Conservation (phyloP, 495 filamentous ascomycete species). For the Aspergillus steynii region DNA sequence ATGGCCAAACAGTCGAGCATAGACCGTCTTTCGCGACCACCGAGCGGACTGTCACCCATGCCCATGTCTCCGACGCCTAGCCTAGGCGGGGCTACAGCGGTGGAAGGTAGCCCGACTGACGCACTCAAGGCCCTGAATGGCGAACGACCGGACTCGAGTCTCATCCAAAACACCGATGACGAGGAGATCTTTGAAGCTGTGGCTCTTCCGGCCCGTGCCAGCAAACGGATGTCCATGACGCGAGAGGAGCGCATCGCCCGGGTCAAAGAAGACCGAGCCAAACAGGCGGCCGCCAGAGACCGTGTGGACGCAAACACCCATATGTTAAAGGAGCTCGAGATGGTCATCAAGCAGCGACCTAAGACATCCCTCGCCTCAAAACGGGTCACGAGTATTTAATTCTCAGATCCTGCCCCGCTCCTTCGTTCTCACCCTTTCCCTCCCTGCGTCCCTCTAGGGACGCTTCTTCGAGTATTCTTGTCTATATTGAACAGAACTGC, state of each 20-base stretch:
- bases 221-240: slow-evolving; percentile 69
- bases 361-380: slow-evolving; percentile 33
- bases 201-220: slow-evolving; percentile 59
- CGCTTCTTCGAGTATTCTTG: slow-evolving; percentile 1
- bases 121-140: slow-evolving; percentile 76
- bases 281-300: slow-evolving; percentile 65
- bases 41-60: slow-evolving; percentile 61
- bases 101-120: slow-evolving; percentile 76
- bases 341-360: slow-evolving; percentile 78
- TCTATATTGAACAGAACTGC: slow-evolving; percentile 10
- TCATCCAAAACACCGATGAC: slow-evolving; percentile 42
- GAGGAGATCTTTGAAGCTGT: slow-evolving; percentile 93
- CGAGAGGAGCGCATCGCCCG: slow-evolving; percentile 85
- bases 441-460: slow-evolving; percentile 4
- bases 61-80: slow-evolving; percentile 80
- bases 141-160: slow-evolving; percentile 42
- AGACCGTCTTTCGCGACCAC: slow-evolving; percentile 67
- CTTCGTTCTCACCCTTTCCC: slow-evolving; percentile 4
- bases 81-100: slow-evolving; percentile 79
- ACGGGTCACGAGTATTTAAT: slow-evolving; percentile 52
- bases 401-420: slow-evolving; percentile 1
- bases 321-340: slow-evolving; percentile 90
- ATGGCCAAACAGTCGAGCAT: slow-evolving; percentile 55
- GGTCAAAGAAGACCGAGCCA: slow-evolving; percentile 83
- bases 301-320: slow-evolving; percentile 75